Evolutionary conservation across 176 grass and related monocot genomes (phyloP), one percentile per base, ranked within the genome.

Genomic region (Triticum dicoccoides): DNA sequence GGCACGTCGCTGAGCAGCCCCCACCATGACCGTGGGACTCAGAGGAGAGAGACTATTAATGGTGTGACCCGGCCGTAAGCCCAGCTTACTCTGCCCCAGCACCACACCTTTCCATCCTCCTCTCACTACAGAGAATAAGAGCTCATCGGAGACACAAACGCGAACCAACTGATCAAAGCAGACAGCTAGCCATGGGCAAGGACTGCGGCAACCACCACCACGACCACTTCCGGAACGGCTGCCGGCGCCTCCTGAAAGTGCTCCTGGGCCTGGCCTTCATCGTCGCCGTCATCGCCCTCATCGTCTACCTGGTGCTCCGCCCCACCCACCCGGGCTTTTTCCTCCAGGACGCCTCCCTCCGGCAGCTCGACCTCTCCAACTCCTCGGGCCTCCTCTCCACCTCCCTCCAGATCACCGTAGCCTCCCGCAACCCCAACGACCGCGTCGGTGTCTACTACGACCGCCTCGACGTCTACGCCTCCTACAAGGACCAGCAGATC

Each of bases 401-500:
- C 69, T 14, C 73, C 11, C 8, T 95, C 39, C 85, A 98, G 73
- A 86, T 89, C 7, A 93, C 91, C 51, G 13, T 98, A 59, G 80
- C 81, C 29, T 90, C 93, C 3, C 83, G 79, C 80, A 98, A 98
- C 87, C 93, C 93, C 33, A 95, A 98, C 87, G 87, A 87, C 77
- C 82, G 68, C 69, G 66, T 95, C 7, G 93, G 93, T 2, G 89
- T 98, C 76, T 95, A 93, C 85, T 98, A 95, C 87, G 91, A 95
- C 87, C 92, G 89, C 54, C 91, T 98, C 69, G 89, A 95, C 83
- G 93, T 90, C 17, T 95, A 90, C 71, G 93, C 93, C 3, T 70
- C 84, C 14, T 98, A 98, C 86, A 87, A 86, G 66, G 89, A 87
- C 37, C 91, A 98, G 85, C 95, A 90, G 87, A 87, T 98, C 89